phyloP scores from a whole-genome alignment of 805 yeast genomes.

The Wickerhamiella sergipiensis region DNA sequence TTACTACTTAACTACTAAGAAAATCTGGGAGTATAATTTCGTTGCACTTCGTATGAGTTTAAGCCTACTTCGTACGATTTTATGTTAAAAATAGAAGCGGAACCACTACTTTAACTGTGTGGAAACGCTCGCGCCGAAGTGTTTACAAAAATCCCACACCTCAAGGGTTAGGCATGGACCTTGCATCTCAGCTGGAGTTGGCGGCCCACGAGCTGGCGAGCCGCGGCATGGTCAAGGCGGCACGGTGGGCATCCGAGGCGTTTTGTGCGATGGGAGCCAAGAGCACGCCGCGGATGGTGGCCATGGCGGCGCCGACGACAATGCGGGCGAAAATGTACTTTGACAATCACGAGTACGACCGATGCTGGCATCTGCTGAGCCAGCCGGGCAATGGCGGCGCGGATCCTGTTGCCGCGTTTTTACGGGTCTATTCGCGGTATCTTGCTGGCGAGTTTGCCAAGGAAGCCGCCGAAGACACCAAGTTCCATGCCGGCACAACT shows the following conservation, averaged over 20 bases:
- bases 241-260: conserved; percentile 71
- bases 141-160: too few species aligned
- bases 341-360: conserved; percentile 70
- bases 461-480: conserved; percentile 60
- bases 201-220: conserved; percentile 36
- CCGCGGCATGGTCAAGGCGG: conserved; percentile 50
- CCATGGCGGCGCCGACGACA: conserved; percentile 31
- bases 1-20: not conserved
- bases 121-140: too few species aligned
- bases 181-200: conserved; percentile 2
- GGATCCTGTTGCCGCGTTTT: conserved; percentile 29
- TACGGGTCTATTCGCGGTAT: conserved; percentile 54
- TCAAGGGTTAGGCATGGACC: not conserved
- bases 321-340: conserved; percentile 60
- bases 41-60: too few species aligned
- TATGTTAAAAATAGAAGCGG: too few species aligned
- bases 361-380: conserved; percentile 51
- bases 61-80: too few species aligned
- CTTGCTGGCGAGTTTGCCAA: conserved; percentile 63
- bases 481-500: conserved; percentile 30
- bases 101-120: too few species aligned
- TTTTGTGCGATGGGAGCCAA: conserved; percentile 39
- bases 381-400: conserved; percentile 31
- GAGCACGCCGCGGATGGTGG: conserved; percentile 9
- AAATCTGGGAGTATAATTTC: too few species aligned